Conservation (phyloP, 2,329 filamentous ascomycete genomes). For the Claviceps digitariae region DNA sequence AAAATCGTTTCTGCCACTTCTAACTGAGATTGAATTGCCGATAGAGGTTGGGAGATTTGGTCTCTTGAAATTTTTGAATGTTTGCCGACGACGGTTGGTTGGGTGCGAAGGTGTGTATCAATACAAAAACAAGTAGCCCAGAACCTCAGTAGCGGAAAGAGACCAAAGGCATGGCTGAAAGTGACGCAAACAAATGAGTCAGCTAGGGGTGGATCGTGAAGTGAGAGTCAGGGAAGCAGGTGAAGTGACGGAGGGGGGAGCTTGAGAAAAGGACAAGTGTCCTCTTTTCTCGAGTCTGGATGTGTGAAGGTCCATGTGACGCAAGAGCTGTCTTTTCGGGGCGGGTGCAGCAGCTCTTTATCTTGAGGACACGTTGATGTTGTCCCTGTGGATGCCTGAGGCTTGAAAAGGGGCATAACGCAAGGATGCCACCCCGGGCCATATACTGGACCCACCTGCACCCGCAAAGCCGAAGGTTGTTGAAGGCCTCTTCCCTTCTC, state of each 20-base stretch:
- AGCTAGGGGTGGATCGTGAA: slow-evolving; percentile 8
- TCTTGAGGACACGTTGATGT: slow-evolving; percentile 19
- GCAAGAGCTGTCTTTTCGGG: background rate
- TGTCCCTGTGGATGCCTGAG: slow-evolving; percentile 17
- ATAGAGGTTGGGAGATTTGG: background rate
- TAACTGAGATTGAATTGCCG: background rate
- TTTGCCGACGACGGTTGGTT: slow-evolving; percentile 3
- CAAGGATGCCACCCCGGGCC: background rate
- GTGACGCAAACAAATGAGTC: slow-evolving; percentile 11
- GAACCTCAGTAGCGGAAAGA: slow-evolving; percentile 9
- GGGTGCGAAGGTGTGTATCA: background rate
- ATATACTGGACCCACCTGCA: background rate
- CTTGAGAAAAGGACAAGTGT: slow-evolving; percentile 6
- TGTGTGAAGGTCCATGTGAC: background rate
- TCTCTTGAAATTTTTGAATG: background rate
- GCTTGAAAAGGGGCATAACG: slow-evolving; percentile 11
- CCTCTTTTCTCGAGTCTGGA: background rate
- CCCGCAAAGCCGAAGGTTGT: background rate
- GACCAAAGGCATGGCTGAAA: slow-evolving; percentile 13
- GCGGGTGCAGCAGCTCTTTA: slow-evolving; percentile 5
- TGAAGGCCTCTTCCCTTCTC: too few relatives aligned
- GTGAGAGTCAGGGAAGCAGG: slow-evolving; percentile 10
- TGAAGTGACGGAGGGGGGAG: slow-evolving; percentile 1
- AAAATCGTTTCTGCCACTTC: background rate
- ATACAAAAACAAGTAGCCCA: slow-evolving; percentile 4